These are phyloP conservation scores for Platanus orientalis DNA, from an alignment of 164 flowering plant species.

Conservation along the genomic window DNA sequence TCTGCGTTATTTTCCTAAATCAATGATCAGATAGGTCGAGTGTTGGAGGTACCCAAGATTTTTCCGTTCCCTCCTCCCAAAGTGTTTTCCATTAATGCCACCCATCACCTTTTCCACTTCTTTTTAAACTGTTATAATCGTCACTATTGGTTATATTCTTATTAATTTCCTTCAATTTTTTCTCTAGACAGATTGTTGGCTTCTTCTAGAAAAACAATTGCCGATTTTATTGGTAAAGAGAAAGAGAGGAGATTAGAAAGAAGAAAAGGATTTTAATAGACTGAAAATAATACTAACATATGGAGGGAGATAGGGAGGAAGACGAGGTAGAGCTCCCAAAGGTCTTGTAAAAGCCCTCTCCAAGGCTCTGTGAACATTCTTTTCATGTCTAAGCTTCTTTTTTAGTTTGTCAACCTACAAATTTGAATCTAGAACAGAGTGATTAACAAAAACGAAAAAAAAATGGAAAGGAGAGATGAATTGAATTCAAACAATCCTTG, in stretches of 20 bases:
- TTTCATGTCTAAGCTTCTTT: constrained; percentile 83
- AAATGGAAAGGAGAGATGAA: neutral
- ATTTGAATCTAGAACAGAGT: neutral
- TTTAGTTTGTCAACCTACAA: constrained; percentile 80
- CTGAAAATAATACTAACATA: constrained; percentile 41
- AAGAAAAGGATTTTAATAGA: neutral
- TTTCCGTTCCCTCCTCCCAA: neutral
- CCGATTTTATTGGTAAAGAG: neutral
- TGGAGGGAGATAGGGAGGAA: constrained; percentile 88
- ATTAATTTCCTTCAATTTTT: too few species aligned
- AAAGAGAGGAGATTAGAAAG: neutral
- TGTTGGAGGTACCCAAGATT: neutral
- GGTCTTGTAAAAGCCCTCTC: constrained; percentile 88
- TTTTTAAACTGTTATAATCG: neutral
- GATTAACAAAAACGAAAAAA: neutral
- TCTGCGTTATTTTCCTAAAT: neutral
- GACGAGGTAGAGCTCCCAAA: constrained; percentile 88
- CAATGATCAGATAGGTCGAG: neutral
- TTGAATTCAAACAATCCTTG: neutral
- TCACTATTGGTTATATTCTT: too few species aligned
- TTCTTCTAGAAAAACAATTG: too few species aligned
- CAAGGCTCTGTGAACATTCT: constrained; percentile 79
- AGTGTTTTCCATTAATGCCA: neutral
- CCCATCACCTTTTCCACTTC: neutral
- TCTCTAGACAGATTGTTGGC: too few species aligned